Evolutionary conservation across 805 yeast species (phyloP), one percentile per base, ranked within the genome.

Genomic region (Candida oleophila): DNA sequence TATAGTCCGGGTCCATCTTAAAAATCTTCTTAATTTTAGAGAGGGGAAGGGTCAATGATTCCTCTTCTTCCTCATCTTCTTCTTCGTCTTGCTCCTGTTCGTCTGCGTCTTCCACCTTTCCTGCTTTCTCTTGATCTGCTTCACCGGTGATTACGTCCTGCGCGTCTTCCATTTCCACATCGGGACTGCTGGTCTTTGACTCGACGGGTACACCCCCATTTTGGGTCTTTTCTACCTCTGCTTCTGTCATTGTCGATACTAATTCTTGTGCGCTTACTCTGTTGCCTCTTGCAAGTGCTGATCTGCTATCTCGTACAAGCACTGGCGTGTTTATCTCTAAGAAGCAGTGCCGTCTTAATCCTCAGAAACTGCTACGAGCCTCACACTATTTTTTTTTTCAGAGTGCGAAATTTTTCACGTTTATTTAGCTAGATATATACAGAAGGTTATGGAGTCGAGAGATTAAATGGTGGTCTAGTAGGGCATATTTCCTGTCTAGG

Each of bases 1-100:
- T 65, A 53, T 84, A 85, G 34, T 83, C 90, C 14, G 89, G 88
- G 60, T 87, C 95, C 60, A 84, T 76, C 56, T 85, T 86, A 60
- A 87, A 77, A 45, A 87, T 83, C 54, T 83, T 76, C 57, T 85
- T 85, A 53, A 87, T 81, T 52, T 87, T 79, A 2, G 88, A 71
- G 36, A 86, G 65, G 4, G 94, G 96, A 21, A 87, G 62, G 2
- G 70, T 60, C 5, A 73, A 50, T 0, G 65, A 51, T 4, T 69
- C 68, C 1, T 46, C 55, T 19, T 49, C 52, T 42, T 60, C 56
- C 2, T 55, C 56, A 5, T 59, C 68, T 16, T 61, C 67, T 2
- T 56, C 60, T 4, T 56, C 62, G 9, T 35, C 44, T 15, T 47
- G 50, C 11, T 44, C 58, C 22, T 49, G 59, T 4, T 38, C 49